Base-by-base conservation (phyloP, 371 early-diverging fungal species). In the Catenaria anguillulae region DNA sequence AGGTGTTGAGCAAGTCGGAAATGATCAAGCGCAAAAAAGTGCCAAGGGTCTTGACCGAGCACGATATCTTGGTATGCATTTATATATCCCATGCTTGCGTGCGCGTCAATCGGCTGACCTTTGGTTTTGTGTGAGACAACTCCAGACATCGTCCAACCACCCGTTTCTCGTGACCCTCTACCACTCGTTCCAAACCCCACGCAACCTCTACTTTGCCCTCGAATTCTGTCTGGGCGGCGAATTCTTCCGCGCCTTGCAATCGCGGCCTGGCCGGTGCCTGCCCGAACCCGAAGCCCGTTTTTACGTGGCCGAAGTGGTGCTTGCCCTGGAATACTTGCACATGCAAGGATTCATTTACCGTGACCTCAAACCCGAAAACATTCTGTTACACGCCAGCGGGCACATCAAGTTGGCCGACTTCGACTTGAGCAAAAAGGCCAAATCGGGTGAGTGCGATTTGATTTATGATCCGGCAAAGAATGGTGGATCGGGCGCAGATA, bases 211-310 rank as follows among this genome's bases (percentile, higher is more conserved):
- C 70, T 86, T 98, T 67, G 87, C 94, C 61, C 95, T 97, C 93
- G 99, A 99, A 66, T 98, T 96, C 77, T 96, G 98, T 68, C 80
- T 87, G 68, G 99, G 99, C 55, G 99, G 99, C 59, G 99, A 99
- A 77, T 95, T 95, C 70, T 94, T 91, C 71, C 73, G 91, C 76
- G 89, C 50, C 8, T 29, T 95, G 50, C 96, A 93, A 75, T 71
- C 75, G 63, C 77, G 87, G 26, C 89, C 90, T 23, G 89, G 87
- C 40, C 91, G 91, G 66, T 84, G 88, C 63, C 70, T 93, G 31
- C 71, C 74, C 61, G 94, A 97, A 67, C 82, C 87, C 52, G 90
- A 86, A 59, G 94, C 95, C 26, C 80, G 85, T 61, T 98, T 99
- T 67, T 98, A 97, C 74, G 95, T 95, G 0, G 97, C 97, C 43